Percentiles rank a stretch among this genome's conserved stretches.
These are phyloP conservation scores for Cytospora piceae DNA, from an alignment of 2,329 filamentous ascomycete species.

Conservation along the genomic window DNA sequence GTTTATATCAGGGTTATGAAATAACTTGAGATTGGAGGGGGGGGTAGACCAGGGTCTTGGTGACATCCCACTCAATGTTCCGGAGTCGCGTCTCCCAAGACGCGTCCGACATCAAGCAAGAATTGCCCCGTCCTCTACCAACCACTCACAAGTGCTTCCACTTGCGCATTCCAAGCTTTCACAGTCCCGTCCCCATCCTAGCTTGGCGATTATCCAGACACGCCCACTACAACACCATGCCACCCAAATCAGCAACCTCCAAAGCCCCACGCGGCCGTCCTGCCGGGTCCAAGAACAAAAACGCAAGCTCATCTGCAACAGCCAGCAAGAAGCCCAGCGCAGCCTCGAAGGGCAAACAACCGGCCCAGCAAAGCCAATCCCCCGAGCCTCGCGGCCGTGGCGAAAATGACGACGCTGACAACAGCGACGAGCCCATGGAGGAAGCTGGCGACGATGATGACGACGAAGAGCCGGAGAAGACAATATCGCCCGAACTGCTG, in stretches of 20 bases:
- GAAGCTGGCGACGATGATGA: constrained; percentile 36
- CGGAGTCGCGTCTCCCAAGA: constrained; percentile 14
- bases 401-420: constrained; percentile 8
- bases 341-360: constrained; percentile 25
- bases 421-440: constrained; percentile 41
- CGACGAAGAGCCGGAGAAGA: constrained; percentile 40
- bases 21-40: too few relatives aligned
- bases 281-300: constrained; percentile 29
- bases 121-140: background rate
- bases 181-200: background rate
- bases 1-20: too few relatives aligned
- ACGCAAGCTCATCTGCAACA: constrained; percentile 29
- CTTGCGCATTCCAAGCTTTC: background rate
- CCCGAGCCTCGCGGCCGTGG: constrained; percentile 35
- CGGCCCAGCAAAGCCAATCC: constrained; percentile 12
- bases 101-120: constrained; percentile 7
- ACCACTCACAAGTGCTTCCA: background rate
- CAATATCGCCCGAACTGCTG: constrained; percentile 75
- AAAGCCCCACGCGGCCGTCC: constrained; percentile 43
- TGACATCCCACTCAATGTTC: background rate
- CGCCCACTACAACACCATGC: constrained; percentile 40
- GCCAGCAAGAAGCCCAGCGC: constrained; percentile 24
- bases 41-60: background rate
- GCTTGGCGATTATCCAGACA: background rate
- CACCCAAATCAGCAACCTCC: constrained; percentile 46